Evolutionary conservation across 176 grass and related monocot species (phyloP), one percentile per base, ranked within the genome.

Genomic region (Secale cereale): DNA sequence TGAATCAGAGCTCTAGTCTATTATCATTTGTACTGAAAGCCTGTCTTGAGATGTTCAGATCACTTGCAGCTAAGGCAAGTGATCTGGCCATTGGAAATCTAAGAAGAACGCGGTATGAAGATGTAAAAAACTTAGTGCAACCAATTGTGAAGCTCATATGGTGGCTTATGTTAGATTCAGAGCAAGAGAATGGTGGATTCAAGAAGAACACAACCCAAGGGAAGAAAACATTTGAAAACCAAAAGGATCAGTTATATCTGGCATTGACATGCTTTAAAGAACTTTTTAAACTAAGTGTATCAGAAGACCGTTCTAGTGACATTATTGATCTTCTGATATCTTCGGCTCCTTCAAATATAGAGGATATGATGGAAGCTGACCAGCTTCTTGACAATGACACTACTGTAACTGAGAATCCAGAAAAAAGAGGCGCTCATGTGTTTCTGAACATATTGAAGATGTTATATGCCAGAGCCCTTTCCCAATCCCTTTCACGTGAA

Each of bases 131-230:
- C 67, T 83, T 97, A n/a, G 76, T 67, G 20, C 80, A 76, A 76
- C 92, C 85, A 84, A 60, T 97, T 75, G 84, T 87, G 83, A 93
- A 94, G 83, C 92, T 97, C 13, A 69, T 89, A 48, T 91, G 89
- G 84, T 76, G 83, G 65, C 65, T 94, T 69, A 85, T 87, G 17
- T 83, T 90, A 67, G 81, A 54, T n/a, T 45, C 76, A 37, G 87
- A 90, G 68, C 81, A 81, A 83, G 87, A 93, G 85, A 85, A 87
- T 63, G 66, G 57, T 86, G 64, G 79, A 63, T 29, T 29, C 35
- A 92, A 84, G 65, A 97, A 80, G 90, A 93, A 85, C 70, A 71
- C 78, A 64, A 81, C 48, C 78, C 85, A 94, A 75, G 83, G 84
- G 82, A 94, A 87, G 81, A 94, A 66, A 83, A 85, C 81, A 62